These are phyloP conservation scores for Exophiala bonariae DNA, from an alignment of 2,329 filamentous ascomycete species.

Conservation along the genomic window DNA sequence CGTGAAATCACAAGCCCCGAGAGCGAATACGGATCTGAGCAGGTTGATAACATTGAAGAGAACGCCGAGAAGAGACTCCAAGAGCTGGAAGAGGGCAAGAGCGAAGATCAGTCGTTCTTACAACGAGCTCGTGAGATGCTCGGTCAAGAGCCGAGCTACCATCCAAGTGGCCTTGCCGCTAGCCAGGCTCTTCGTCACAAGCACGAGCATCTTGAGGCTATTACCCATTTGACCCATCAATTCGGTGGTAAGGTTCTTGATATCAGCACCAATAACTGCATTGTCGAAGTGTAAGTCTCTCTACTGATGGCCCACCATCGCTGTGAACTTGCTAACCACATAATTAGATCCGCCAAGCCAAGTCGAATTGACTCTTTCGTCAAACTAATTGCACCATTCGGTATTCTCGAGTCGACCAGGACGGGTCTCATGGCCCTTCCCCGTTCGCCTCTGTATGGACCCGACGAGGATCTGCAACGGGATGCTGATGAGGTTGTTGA, in stretches of 20 bases:
- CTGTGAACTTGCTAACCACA: constrained; percentile 13
- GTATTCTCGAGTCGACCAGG: constrained; percentile 91
- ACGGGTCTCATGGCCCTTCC: constrained; percentile 97
- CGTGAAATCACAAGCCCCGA: constrained; percentile 74
- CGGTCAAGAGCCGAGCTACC: constrained; percentile 64
- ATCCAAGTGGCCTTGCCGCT: constrained; percentile 80
- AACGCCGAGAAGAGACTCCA: constrained; percentile 28
- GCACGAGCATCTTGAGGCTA: constrained; percentile 93
- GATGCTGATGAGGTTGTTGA: constrained; percentile 95
- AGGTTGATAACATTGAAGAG: constrained; percentile 36
- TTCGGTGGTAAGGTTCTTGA: constrained; percentile 97
- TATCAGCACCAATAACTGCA: constrained; percentile 97
- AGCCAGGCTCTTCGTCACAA: constrained; percentile 93
- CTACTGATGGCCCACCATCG: no score
- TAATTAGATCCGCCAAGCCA: constrained; percentile 83
- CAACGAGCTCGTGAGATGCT: constrained; percentile 27
- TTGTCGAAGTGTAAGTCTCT: constrained; percentile 91
- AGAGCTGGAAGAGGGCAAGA: constrained; percentile 40
- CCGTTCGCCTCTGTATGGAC: constrained; percentile 79
- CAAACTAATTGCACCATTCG: constrained; percentile 91
- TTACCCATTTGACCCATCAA: constrained; percentile 95
- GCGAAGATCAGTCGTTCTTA: constrained; percentile 23
- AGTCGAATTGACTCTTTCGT: constrained; percentile 94
- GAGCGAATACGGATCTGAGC: constrained; percentile 31
- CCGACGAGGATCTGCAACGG: constrained; percentile 72